Evolutionary conservation across 1,139 yeast species (phyloP), one percentile per base, ranked within the genome.

Genomic region (Fermentozyma sake): DNA sequence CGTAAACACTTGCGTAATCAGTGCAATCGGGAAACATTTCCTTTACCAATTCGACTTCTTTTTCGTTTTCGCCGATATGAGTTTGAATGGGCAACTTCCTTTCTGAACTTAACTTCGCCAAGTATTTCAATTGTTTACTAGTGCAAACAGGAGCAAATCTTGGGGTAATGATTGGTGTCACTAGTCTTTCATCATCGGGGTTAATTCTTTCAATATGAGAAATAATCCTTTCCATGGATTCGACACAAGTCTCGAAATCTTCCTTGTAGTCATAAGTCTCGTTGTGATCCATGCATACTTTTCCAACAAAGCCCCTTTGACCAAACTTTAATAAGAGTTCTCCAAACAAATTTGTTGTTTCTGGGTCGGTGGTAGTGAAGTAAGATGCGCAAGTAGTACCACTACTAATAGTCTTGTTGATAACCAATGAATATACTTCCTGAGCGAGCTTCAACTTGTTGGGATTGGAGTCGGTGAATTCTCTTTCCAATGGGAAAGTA

Each of bases 351-450:
- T 79, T 79, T 3, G 96, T 73, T 2, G 95, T 80, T 7, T 68
- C 73, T 0, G 79, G 63, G 48, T 91, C 95, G 24, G 85, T 78
- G 1, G 97, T 86, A 4, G 96, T 91, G 51, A 79, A 91, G 56
- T 91, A 91, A 0, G 94, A 72, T 0, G 95, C 96, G 33, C 94
- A 79, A 0, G 98, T 91, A 1, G 97, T 91, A 6, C 98, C 98
- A 46, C 76, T 68, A 3, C 53, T 48, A 36, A 91, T 58, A 0
- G 96, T 85, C 32, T 81, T 74, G 4, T 58, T 46, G 18, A 91
- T 74, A 4, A 83, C 82, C 41, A 69, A 72, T 11, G 67, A 41
- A 50, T 89, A 91, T 2, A 87, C 76, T 4, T 61, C 53, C 12
- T 53, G 42, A 0, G 96, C 96, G 30, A 68, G 53, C 2, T 55